Evolutionary conservation across 345 rosid species (phyloP), one percentile per base, ranked within the genome.

Genomic region (Mercurialis annua): DNA sequence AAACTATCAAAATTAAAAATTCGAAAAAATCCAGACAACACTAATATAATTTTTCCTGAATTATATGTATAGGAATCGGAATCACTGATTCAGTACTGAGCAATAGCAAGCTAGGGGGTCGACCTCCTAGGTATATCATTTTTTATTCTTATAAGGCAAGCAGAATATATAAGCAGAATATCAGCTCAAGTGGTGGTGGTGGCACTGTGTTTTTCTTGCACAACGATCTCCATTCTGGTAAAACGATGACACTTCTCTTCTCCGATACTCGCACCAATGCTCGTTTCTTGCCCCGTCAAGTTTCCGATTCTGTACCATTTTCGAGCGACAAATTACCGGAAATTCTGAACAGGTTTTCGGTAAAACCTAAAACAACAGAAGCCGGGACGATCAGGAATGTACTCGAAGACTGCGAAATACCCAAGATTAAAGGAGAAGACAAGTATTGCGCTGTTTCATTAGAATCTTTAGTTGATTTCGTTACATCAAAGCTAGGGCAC

Each of bases 401-500:
- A 26, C 27, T 62, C 4, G 31, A 62, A 23, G 27, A 26, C 3
- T 67, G 70, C 23, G 70, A 55, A 33, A 3, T 3, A 5, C 62
- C 70, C 6, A 24, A 42, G 12, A 50, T 51, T 18, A 36, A 34
- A 49, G 73, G 67, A 20, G 66, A 69, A 30, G 66, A 60, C n/a
- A 69, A 69, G 38, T 58, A 10, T 10, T 69, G 73, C 20, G 43
- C 66, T 0, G 51, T 60, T 5, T 69, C 73, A 5, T 46, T 70
- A 15, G 73, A 70, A 40, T 70, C 73, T 0, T 36, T 70, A 62
- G n/a, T 70, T 6, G 73, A 61, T 33, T 70, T 53, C 18, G 44
- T 15, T 4, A 27, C 42, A 1, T 24, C 60, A 11, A 53, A 20
- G 18, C 62, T 70, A 3, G 73, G 73, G 5, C 27, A 59, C 17